Evolutionary conservation across 345 rosid species (phyloP).

Genomic region (Geranium rotundifolium): DNA sequence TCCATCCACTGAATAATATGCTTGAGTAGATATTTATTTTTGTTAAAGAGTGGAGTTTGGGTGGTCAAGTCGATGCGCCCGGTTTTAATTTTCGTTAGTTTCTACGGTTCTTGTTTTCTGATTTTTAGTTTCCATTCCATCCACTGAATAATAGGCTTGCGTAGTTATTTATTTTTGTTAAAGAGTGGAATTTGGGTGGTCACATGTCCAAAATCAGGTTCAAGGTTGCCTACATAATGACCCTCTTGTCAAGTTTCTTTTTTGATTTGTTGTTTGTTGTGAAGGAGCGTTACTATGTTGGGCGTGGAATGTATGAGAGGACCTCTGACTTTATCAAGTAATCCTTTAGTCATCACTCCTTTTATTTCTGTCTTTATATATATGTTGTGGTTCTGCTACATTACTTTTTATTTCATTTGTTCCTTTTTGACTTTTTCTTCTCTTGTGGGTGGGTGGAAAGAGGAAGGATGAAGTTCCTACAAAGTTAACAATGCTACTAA

Average conservation of each 20-base stretch:
- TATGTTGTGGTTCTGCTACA: neutral
- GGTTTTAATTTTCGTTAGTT: constrained; percentile 31
- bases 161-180: too few relatives aligned
- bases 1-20: too few relatives aligned
- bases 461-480: too few relatives aligned
- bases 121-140: neutral
- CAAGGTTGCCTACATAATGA: neutral
- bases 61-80: constrained; percentile 97
- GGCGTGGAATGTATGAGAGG: constrained; percentile 94
- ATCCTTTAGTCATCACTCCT: constrained; percentile 11
- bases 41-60: too few relatives aligned
- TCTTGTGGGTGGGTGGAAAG: too few relatives aligned
- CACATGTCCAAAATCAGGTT: too few relatives aligned
- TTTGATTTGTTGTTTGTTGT: constrained; percentile 10
- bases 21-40: too few relatives aligned
- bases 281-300: constrained; percentile 89
- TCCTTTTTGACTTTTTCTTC: too few relatives aligned
- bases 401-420: neutral
- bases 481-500: too few relatives aligned
- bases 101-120: constrained; percentile 9
- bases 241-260: neutral
- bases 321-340: constrained; percentile 81
- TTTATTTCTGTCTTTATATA: neutral
- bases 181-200: too few relatives aligned
- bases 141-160: too few relatives aligned